phyloP scores from a whole-genome alignment of 169 alveolate genomes.

The Amoebophrya sp. region DNA sequence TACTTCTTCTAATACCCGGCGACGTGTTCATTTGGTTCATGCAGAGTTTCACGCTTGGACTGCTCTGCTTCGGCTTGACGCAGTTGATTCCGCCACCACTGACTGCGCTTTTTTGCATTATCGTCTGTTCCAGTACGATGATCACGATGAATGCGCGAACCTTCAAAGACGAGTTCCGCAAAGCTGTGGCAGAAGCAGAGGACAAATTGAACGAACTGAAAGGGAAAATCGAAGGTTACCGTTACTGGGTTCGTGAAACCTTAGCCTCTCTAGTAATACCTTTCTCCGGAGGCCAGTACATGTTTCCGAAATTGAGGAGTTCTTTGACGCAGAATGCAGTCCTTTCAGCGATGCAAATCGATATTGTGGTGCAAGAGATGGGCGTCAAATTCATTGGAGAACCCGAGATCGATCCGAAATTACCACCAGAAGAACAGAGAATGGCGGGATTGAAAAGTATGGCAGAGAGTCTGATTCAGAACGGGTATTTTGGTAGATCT shows the following conservation, averaged over 20 bases:
- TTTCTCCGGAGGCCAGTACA: background rate
- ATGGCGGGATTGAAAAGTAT: background rate
- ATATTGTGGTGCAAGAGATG: background rate
- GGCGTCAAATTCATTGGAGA: background rate
- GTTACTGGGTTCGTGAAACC: background rate
- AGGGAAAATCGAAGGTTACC: background rate
- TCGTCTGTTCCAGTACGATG: background rate
- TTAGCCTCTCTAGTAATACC: background rate
- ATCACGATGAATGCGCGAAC: conserved; percentile 24
- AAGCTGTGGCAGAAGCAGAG: background rate
- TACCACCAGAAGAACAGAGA: background rate
- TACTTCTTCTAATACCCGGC: no score
- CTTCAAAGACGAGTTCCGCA: background rate
- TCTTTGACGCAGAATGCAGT: background rate
- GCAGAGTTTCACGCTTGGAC: background rate
- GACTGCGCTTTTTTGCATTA: background rate
- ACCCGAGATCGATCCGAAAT: background rate
- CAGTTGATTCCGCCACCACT: conserved; percentile 2
- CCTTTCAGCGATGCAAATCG: background rate
- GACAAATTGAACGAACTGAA: background rate
- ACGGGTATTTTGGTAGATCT: no score
- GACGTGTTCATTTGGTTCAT: conserved; percentile 30
- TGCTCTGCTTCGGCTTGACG: background rate
- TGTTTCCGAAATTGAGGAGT: background rate
- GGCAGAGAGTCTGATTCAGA: no score